Evolutionary conservation across 495 filamentous ascomycete species (phyloP).

Genomic region (Penicillium antarcticum): DNA sequence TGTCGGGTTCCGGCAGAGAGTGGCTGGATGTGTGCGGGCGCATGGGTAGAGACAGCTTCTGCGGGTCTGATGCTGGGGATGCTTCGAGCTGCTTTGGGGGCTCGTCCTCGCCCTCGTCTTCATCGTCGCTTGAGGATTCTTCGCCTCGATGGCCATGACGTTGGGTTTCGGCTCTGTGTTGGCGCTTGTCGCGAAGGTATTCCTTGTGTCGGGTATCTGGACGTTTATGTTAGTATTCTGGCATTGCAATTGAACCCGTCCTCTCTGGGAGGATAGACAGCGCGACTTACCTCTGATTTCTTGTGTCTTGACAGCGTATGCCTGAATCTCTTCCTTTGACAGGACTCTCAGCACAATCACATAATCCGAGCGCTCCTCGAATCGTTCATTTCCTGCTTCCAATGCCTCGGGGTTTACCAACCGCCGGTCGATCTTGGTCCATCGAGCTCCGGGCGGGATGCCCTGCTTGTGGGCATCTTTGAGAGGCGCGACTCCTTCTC

Average conservation of each 20-base stretch:
- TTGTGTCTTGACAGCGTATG: slow-evolving; percentile 69
- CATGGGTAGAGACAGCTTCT: slow-evolving; percentile 14
- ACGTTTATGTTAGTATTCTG: slow-evolving; percentile 6
- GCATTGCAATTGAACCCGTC: background rate
- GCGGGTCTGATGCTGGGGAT: slow-evolving; percentile 11
- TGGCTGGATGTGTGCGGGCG: slow-evolving; percentile 14
- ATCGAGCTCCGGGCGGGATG: slow-evolving; percentile 74
- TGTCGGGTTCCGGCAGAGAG: slow-evolving; percentile 10
- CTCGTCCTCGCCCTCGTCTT: slow-evolving; percentile 35
- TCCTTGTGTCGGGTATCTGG: slow-evolving; percentile 37
- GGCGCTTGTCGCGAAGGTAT: slow-evolving; percentile 32
- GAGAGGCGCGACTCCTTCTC: slow-evolving; percentile 84
- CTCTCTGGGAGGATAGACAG: background rate
- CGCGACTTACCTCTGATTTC: slow-evolving; percentile 64
- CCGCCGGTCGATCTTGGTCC: slow-evolving; percentile 84
- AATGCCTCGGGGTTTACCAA: slow-evolving; percentile 82
- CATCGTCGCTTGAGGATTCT: slow-evolving; percentile 39
- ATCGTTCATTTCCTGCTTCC: slow-evolving; percentile 73
- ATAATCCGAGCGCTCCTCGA: slow-evolving; percentile 75
- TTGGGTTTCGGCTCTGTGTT: slow-evolving; percentile 27
- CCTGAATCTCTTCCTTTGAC: slow-evolving; percentile 78
- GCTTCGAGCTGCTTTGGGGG: slow-evolving; percentile 33
- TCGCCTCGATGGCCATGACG: slow-evolving; percentile 30
- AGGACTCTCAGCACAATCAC: slow-evolving; percentile 82
- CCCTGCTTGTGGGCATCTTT: slow-evolving; percentile 73